Percentiles rank a stretch among this genome's conserved stretches.
Conservation (phyloP, 257 asterid genomes). For the Plantago ovata region DNA sequence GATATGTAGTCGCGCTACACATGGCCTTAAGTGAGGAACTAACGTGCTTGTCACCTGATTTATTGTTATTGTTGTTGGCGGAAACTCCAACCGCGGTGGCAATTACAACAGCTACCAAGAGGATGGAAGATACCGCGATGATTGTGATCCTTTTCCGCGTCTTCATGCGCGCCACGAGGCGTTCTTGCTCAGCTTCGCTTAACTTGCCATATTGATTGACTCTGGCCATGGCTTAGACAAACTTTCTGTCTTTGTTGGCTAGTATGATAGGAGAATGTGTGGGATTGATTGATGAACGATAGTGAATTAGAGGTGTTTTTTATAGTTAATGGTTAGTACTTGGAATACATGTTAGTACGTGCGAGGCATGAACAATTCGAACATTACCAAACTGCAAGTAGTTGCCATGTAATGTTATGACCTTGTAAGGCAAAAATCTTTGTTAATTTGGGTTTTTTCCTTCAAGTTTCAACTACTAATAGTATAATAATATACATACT, state of each 20-base stretch:
- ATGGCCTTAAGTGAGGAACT: conserved; percentile 34
- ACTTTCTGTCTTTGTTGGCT: background rate
- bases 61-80: conserved; percentile 29
- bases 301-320: conserved; percentile 13
- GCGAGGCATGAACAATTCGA: background rate
- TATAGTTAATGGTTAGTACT: background rate
- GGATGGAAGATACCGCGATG: conserved; percentile 42
- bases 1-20: conserved; percentile 44
- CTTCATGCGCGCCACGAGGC: conserved; percentile 45
- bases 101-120: conserved; percentile 48
- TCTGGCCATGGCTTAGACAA: conserved; percentile 31
- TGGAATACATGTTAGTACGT: background rate
- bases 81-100: conserved; percentile 54
- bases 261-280: background rate
- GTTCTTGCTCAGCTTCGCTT: conserved; percentile 51
- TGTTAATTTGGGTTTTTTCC: no score
- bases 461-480: no score
- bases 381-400: background rate
- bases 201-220: conserved; percentile 53
- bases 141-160: conserved; percentile 47
- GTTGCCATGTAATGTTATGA: background rate
- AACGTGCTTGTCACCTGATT: background rate
- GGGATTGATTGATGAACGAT: conserved; percentile 13
- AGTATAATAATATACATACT: no score
- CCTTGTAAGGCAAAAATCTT: no score